These are phyloP conservation scores for Cercophora sp. DNA, from an alignment of 495 filamentous ascomycete genomes.

Conservation along the genomic window DNA sequence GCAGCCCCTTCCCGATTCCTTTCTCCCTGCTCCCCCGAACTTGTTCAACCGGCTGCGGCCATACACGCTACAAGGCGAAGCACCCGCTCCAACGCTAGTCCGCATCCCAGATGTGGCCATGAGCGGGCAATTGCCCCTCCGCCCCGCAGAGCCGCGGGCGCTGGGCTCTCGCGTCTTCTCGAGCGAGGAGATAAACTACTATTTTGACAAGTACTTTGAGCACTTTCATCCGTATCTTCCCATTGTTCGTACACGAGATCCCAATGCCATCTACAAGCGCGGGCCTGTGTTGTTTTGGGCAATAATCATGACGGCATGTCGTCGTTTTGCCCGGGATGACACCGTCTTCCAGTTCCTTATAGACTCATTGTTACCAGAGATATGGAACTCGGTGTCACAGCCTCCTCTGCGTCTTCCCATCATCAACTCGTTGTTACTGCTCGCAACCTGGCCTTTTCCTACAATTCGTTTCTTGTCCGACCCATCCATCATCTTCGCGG, in stretches of 20 bases:
- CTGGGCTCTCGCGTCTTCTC: constrained; percentile 43
- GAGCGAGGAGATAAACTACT: constrained; percentile 44
- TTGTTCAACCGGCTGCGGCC: constrained; percentile 15
- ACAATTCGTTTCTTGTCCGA: constrained; percentile 41
- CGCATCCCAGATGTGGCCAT: constrained; percentile 11
- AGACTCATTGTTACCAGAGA: constrained; percentile 36
- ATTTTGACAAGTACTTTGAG: constrained; percentile 45
- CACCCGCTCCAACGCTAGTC: constrained; percentile 8
- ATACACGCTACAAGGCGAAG: constrained; percentile 13
- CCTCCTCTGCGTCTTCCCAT: constrained; percentile 33
- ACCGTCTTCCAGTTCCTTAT: constrained; percentile 38
- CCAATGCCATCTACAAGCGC: constrained; percentile 37
- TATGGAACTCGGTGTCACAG: constrained; percentile 31
- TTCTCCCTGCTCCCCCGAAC: constrained; percentile 14
- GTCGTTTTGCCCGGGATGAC: constrained; percentile 38
- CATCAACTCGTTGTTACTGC: constrained; percentile 41
- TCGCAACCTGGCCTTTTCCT: constrained; percentile 41
- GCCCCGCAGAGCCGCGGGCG: constrained; percentile 33
- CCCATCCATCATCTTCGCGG: constrained; percentile 38
- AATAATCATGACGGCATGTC: constrained; percentile 40
- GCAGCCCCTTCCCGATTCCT: constrained; percentile 6
- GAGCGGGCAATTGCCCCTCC: neutral
- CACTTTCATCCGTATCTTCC: constrained; percentile 44
- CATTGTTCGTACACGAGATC: constrained; percentile 34
- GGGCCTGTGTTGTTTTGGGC: constrained; percentile 42